Evolutionary conservation across 352 stramenopile species (phyloP), one percentile per base, ranked within the genome.

Genomic region (Globisporangium solare): DNA sequence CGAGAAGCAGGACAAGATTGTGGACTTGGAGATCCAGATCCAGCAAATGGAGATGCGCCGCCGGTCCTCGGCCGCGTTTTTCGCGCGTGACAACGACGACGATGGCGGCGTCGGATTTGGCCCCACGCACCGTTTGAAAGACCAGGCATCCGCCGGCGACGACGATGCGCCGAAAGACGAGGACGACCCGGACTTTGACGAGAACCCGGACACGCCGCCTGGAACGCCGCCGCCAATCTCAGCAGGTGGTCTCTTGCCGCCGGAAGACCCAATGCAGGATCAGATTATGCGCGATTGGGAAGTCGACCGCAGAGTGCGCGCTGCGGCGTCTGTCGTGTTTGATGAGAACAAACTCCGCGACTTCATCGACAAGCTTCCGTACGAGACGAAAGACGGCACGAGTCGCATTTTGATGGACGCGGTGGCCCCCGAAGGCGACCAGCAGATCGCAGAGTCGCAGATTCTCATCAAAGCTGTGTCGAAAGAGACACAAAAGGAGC

Each of bases 171-270:
- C 20, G 13, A 55, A 56, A 31, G 62, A 61, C 18, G 51, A 43
- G 6, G 59, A 57, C 17, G 65, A 68, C 5, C 37, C 53, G 14
- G 62, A 63, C 40, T 71, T 60, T 35, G 72, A 81, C 6, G 80
- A 90, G 21, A 68, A 79, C 21, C 78, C 80, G 0, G 81, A 90
- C 47, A 91, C 83, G 15, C 83, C 83, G 6, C 83, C 83, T 0
- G 83, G 80, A 1, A 93, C 83, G 12, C 83, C 83, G 21, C 83
- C 83, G 35, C 83, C 80, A 0, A 89, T 93, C 43, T 82, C 79
- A 7, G 67, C 76, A 0, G 75, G 75, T 14, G 68, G 66, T 10
- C 43, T 89, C 10, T 47, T 90, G 54, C 76, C 75, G 1, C 62
- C 64, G 0, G 61, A 78, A 17, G 78, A 89, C 54, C 77, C 79